A percentile compares a stretch with the other conserved stretches of the same genome.
These are phyloP conservation scores for Pseudotulostoma volvatum DNA, from an alignment of 495 filamentous ascomycete species.

Conservation along the genomic window DNA sequence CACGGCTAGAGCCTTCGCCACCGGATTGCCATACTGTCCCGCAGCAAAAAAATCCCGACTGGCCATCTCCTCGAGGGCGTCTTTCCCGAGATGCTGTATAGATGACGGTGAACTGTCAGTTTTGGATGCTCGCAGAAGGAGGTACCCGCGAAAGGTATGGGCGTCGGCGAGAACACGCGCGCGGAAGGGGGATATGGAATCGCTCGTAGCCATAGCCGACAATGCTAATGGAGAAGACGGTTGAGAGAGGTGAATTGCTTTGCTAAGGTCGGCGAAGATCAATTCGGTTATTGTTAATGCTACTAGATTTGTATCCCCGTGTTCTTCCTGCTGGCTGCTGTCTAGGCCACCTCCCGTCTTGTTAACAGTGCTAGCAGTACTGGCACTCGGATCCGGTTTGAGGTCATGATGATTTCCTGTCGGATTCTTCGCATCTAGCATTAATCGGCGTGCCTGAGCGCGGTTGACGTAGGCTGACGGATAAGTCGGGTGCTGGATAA, in stretches of 20 bases:
- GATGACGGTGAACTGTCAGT: conserved; percentile 7
- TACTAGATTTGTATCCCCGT: too few species aligned
- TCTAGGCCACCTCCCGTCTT: conserved; percentile 4
- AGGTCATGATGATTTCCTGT: neutral
- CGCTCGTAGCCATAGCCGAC: conserved; percentile 10
- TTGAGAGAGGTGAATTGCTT: conserved; percentile 50
- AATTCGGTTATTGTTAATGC: conserved; percentile 18
- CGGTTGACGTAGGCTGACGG: conserved; percentile 63
- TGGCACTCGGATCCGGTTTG: too few species aligned
- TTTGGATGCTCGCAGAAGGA: conserved; percentile 50
- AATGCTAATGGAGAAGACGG: conserved; percentile 33
- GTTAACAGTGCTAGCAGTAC: neutral
- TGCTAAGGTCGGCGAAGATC: conserved; percentile 44
- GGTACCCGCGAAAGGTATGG: conserved; percentile 60
- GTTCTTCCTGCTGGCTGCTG: conserved; percentile 9
- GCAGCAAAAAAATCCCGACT: conserved; percentile 59
- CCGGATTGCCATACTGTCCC: conserved; percentile 61
- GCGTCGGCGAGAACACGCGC: conserved; percentile 49
- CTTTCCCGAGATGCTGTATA: conserved; percentile 16
- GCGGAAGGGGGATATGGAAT: conserved; percentile 40
- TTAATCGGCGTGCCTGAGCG: conserved; percentile 50
- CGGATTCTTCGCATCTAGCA: conserved; percentile 11
- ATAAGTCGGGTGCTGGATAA: conserved; percentile 45
- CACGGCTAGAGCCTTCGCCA: conserved; percentile 61
- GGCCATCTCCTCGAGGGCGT: conserved; percentile 54